Conservation (phyloP, 164 flowering plant genomes). For the Macadamia tetraphylla region DNA sequence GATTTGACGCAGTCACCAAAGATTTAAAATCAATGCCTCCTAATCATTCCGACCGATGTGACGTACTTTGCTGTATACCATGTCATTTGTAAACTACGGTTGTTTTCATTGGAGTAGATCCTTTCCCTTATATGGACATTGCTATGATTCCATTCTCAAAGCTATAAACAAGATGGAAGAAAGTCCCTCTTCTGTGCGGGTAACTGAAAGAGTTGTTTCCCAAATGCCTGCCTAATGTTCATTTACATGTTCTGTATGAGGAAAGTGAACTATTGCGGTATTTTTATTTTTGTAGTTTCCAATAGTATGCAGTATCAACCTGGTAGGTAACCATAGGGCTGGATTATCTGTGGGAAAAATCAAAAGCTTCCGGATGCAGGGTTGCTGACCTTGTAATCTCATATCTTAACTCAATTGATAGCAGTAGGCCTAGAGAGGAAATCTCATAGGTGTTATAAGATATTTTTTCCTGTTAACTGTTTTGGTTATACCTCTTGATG, state of each 20-base stretch:
- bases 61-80: background rate
- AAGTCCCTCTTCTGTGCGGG: constrained; percentile 87
- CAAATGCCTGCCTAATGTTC: background rate
- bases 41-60: background rate
- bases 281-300: background rate
- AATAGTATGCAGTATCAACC: background rate
- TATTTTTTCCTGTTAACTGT: background rate
- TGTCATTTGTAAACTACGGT: constrained; percentile 35
- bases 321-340: constrained; percentile 74
- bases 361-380: constrained; percentile 74
- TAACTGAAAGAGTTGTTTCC: constrained; percentile 10
- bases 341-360: constrained; percentile 87
- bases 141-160: constrained; percentile 58
- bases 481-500: background rate
- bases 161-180: constrained; percentile 77
- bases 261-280: background rate
- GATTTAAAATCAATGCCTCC: too few relatives aligned
- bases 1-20: too few relatives aligned
- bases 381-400: constrained; percentile 85
- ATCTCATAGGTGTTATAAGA: constrained; percentile 2
- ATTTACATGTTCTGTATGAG: too few relatives aligned
- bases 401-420: constrained; percentile 48
- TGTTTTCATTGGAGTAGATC: constrained; percentile 38
- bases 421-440: constrained; percentile 9
- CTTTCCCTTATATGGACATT: constrained; percentile 50